Base-by-base conservation (phyloP, 192 early-diverging fungal species). In the Chytriomyces confervae region DNA sequence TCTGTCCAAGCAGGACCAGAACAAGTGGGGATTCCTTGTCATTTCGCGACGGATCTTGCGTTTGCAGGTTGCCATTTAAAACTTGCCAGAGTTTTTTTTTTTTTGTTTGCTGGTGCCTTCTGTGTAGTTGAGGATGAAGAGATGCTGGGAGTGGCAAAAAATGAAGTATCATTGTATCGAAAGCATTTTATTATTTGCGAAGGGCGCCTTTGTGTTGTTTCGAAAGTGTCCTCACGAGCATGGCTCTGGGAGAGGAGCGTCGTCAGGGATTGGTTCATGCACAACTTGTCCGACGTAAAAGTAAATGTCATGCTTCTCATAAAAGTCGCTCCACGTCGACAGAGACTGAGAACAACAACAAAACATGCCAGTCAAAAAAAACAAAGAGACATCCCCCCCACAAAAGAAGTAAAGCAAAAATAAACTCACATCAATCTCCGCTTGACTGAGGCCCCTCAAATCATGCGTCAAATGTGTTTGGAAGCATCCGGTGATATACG, bases 401-500 rank as follows among this genome's bases (percentile, higher is more conserved):
- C 20, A 70, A 20, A 5, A 46, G 29, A 44, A 16, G 24, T 10
- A 49, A 62, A 36, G 36, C 6, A 60, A 36, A 23, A 6, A 27
- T 10, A 36, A 47, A 47, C 84, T 75, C 86, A 92, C 94, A 60
- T 91, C 89, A 7, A 98, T 73, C 83, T 99, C 87, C 4, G 84
- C 76, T 13, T 87, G 82, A 2, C 83, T 91, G 43, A 99, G 84
- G 10, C 96, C 97, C 48, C 97, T 91, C 13, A 95, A 82, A 85
- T 99, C 98, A 74, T 96, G 96, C 9, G 96, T 97, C 24, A 97
- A 82, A 78, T 99, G 95, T 49, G 92, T 93, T 68, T 94, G 72
- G 77, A 98, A 94, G 81, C 98, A 99, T 47, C 96, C 96, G 3
- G 98, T 99, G 18, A 93, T 92, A 80, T 93, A 99, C 11, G 98